Percentiles rank a stretch among this genome's conserved stretches.
Conservation (phyloP, 768 basidiomycete species). For the Tubosaeta sp. region DNA sequence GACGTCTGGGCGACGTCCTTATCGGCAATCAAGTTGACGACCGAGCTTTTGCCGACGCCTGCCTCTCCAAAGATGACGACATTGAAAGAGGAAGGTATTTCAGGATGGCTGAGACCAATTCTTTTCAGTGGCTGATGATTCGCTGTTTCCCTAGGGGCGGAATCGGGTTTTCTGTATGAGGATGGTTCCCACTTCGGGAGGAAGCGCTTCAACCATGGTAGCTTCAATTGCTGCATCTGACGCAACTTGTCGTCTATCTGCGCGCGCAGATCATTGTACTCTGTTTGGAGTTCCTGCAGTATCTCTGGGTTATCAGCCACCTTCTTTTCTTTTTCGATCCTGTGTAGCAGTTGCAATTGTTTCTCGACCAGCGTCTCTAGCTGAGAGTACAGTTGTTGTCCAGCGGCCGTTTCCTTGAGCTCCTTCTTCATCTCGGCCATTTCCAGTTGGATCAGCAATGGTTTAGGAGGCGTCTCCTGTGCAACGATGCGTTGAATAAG, state of each 20-base stretch:
- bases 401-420: too few species aligned
- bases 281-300: slow-evolving; percentile 2
- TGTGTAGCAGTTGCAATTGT: slow-evolving; percentile 3
- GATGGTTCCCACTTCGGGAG: not conserved
- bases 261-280: slow-evolving; percentile 1
- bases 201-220: slow-evolving; percentile 3
- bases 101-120: too few species aligned
- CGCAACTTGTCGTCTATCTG: slow-evolving; percentile 5
- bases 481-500: too few species aligned
- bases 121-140: too few species aligned
- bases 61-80: not conserved
- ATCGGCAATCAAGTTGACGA: not conserved
- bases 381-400: not conserved
- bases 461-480: too few species aligned
- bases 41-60: not conserved
- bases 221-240: slow-evolving; percentile 9
- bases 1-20: not conserved
- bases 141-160: too few species aligned
- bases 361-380: slow-evolving; percentile 7
- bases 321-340: slow-evolving; percentile 10
- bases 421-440: too few species aligned
- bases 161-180: too few species aligned
- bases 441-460: too few species aligned
- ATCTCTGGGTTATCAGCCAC: not conserved
- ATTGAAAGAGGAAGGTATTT: not conserved